Percentiles rank a stretch among this genome's conserved stretches.
phyloP scores from a whole-genome alignment of 2,329 filamentous ascomycete species.

The Trichophyton simii region DNA sequence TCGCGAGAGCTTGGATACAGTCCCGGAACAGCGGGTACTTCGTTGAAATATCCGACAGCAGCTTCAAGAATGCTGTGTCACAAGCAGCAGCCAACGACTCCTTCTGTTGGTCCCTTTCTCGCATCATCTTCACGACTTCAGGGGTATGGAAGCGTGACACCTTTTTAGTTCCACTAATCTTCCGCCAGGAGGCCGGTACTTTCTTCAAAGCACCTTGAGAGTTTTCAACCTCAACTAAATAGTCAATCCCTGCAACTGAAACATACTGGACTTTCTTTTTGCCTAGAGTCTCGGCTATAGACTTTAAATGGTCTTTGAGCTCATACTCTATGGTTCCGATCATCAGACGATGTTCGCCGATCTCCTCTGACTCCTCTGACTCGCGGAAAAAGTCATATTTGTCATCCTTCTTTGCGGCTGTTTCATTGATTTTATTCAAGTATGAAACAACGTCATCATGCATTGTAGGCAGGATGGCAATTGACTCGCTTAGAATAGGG shows the following conservation, averaged over 20 bases:
- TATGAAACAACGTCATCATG: constrained; percentile 58
- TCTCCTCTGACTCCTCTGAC: constrained; percentile 73
- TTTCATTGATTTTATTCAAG: constrained; percentile 71
- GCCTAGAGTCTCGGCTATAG: constrained; percentile 59
- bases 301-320: constrained; percentile 60
- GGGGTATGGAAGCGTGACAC: constrained; percentile 88
- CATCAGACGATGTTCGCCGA: constrained; percentile 75
- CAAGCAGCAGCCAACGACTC: constrained; percentile 87
- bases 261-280: constrained; percentile 65
- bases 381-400: constrained; percentile 92
- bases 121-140: constrained; percentile 68
- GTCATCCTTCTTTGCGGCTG: constrained; percentile 74
- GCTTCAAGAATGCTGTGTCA: constrained; percentile 61
- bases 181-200: constrained; percentile 87
- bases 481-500: constrained; percentile 53
- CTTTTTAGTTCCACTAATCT: constrained; percentile 90
- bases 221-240: constrained; percentile 83
- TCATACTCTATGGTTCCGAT: constrained; percentile 90
- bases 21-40: constrained; percentile 85
- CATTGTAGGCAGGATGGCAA: constrained; percentile 65
- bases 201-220: constrained; percentile 56
- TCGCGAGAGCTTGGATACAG: constrained; percentile 70
- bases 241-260: constrained; percentile 83
- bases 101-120: constrained; percentile 86
- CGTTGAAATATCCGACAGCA: constrained; percentile 62